Percentiles rank a stretch among this genome's conserved stretches.
These are phyloP conservation scores for Aspergillus sp. DNA, from an alignment of 2,329 filamentous ascomycete genomes.

Conservation along the genomic window DNA sequence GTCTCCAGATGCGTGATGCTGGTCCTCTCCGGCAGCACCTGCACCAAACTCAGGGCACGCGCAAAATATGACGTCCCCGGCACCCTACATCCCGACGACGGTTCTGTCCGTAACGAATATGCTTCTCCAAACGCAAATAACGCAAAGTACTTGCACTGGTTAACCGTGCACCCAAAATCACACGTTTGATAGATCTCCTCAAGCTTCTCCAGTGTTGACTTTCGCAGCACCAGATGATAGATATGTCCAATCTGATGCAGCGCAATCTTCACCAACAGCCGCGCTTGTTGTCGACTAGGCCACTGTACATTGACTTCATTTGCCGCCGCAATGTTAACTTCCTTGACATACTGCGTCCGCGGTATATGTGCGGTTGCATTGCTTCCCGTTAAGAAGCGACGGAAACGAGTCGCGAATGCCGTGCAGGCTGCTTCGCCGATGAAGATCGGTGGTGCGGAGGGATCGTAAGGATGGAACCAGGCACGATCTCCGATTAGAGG, in stretches of 20 bases:
- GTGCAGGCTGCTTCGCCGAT: slow-evolving; percentile 35
- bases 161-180: slow-evolving; percentile 26
- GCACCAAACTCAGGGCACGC: slow-evolving; percentile 33
- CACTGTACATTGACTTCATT: slow-evolving; percentile 25
- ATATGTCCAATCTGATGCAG: slow-evolving; percentile 30
- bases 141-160: slow-evolving; percentile 41
- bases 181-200: slow-evolving; percentile 32
- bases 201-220: slow-evolving; percentile 33
- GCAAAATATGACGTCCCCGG: slow-evolving; percentile 42
- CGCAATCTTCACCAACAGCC: slow-evolving; percentile 31
- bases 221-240: slow-evolving; percentile 32
- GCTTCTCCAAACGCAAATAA: slow-evolving; percentile 42
- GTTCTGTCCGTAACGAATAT: slow-evolving; percentile 35
- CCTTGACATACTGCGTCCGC: slow-evolving; percentile 28
- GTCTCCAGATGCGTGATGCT: slow-evolving; percentile 41
- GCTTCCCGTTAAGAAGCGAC: slow-evolving; percentile 28
- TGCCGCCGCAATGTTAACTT: slow-evolving; percentile 23
- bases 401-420: slow-evolving; percentile 34
- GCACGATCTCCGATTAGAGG: slow-evolving; percentile 29
- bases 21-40: slow-evolving; percentile 40
- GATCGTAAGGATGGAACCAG: slow-evolving; percentile 32
- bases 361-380: slow-evolving; percentile 27
- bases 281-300: slow-evolving; percentile 31
- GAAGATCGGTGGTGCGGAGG: slow-evolving; percentile 31
- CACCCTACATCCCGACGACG: slow-evolving; percentile 28